These are phyloP conservation scores for Ophiocordyceps camponoti-saundersi DNA, from an alignment of 2,329 filamentous ascomycete species.

Conservation along the genomic window DNA sequence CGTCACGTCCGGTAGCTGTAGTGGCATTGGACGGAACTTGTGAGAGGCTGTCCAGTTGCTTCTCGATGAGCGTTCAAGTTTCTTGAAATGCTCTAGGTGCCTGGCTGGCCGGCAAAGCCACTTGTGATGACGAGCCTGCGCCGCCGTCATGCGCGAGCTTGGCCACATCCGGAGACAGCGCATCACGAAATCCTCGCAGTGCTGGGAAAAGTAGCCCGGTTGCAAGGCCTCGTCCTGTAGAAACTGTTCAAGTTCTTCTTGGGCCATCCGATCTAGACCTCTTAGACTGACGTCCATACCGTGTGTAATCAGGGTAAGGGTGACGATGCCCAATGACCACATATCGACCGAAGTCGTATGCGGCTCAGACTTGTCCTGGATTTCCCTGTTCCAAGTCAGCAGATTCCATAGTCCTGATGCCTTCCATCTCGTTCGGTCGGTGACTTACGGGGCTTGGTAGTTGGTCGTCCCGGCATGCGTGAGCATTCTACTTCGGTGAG, in stretches of 20 bases:
- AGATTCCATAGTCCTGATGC: too few relatives aligned
- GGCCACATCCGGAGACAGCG: conserved; percentile 14
- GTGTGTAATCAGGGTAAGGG: conserved; percentile 17
- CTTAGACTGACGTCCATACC: conserved; percentile 5
- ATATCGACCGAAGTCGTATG: conserved; percentile 27
- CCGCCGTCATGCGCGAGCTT: conserved; percentile 10
- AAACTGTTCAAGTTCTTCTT: conserved; percentile 8
- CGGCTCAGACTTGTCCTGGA: conserved; percentile 6
- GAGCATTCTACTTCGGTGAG: conserved; percentile 22
- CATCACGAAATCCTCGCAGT: conserved; percentile 13
- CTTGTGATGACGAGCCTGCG: conserved; percentile 12
- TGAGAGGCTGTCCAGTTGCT: conserved; percentile 9
- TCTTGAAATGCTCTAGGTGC: conserved; percentile 14
- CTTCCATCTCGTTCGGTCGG: neutral
- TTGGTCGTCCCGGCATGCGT: conserved; percentile 26
- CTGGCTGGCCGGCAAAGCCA: conserved; percentile 17
- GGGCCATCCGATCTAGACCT: conserved; percentile 11
- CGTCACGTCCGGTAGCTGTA: conserved; percentile 12
- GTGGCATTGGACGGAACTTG: conserved; percentile 16
- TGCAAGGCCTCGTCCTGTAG: conserved; percentile 6
- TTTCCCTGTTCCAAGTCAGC: conserved; percentile 18
- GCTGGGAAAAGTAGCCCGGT: conserved; percentile 6
- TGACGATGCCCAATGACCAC: conserved; percentile 33
- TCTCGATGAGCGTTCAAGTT: conserved; percentile 13
- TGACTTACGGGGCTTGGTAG: conserved; percentile 33